Evolutionary conservation across 495 filamentous ascomycete genomes (phyloP), one percentile per base, ranked within the genome.

Genomic region (Clavariopsis aquatica): DNA sequence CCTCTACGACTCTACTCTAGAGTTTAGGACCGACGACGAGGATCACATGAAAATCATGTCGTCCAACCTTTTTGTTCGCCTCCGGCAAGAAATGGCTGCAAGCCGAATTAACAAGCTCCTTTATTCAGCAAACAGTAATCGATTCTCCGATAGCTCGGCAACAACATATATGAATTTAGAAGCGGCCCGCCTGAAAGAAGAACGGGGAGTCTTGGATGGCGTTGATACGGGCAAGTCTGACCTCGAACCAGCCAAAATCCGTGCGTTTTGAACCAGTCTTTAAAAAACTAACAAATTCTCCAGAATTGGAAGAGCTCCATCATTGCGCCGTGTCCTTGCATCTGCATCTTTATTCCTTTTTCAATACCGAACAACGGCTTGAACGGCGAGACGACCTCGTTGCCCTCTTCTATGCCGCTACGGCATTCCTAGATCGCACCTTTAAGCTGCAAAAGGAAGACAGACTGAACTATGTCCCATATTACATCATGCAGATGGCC

Each of bases 401-500:
- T 70, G 81, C 86, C 29, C 77, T 96, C 2, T 96, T 91, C 80
- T 82, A 85, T 36, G 87, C 91, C 2, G 87, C 89, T 7, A 88
- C 84, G 23, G 78, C 81, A 49, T 93, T 93, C 72, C 82, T 96
- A 45, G 89, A 94, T 67, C 77, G 81, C 46, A 85, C 89, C 15
- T 83, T 93, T 69, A 81, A 83, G 17, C 76, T 87, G 2, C 82
- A 86, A 65, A 78, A 80, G 0, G 41, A 74, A 75, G 56, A 75
- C 77, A 49, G 67, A 54, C 70, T 96, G 13, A 80, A 80, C 20
- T 92, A 89, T 70, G 84, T 87, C 19, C 90, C 90, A 43, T 92
- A 93, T 72, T 96, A 96, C 73, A 82, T 96, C 57, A 87, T 92
- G 68, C 92, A 96, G 76, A 96, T 96, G 88, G 86, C 95, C 70